Percentiles rank a stretch among this genome's conserved stretches.
Conservation (phyloP, 78 protist species). For the Protostelium mycophagum region DNA sequence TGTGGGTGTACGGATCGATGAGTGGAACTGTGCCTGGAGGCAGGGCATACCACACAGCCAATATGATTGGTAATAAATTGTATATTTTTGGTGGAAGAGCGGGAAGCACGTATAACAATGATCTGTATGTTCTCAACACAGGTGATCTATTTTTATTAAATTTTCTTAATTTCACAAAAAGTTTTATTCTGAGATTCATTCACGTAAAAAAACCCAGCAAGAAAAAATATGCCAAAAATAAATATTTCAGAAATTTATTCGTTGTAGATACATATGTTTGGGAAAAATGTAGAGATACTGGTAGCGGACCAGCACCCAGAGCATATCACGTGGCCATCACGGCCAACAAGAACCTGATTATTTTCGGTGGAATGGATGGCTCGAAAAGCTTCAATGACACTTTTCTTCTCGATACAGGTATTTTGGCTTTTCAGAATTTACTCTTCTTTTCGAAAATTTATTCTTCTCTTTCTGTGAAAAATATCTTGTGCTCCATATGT, state of each 20-base stretch:
- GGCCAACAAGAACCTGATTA: constrained; percentile 18
- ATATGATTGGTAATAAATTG: constrained; percentile 14
- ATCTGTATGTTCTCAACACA: constrained; percentile 31
- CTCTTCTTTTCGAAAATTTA: neutral
- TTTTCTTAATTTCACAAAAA: neutral
- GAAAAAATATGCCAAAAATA: constrained; percentile 29
- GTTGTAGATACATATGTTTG: neutral
- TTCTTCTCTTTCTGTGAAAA: neutral
- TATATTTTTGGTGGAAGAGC: constrained; percentile 64
- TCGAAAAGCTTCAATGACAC: neutral
- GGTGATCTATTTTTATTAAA: constrained; percentile 48
- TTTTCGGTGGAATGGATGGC: constrained; percentile 64
- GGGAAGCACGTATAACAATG: constrained; percentile 48
- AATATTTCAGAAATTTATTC: constrained; percentile 19
- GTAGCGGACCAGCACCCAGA: constrained; percentile 29
- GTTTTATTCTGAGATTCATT: constrained; percentile 33
- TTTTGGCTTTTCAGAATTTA: too few relatives aligned
- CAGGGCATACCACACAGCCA: constrained; percentile 41
- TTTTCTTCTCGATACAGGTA: neutral
- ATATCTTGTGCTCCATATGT: too few relatives aligned
- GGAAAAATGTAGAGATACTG: neutral
- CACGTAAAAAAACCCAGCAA: constrained; percentile 21
- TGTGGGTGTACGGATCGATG: neutral
- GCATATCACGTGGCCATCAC: constrained; percentile 46
- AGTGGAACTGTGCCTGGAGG: constrained; percentile 37